Conservation (phyloP, 139 green algal species). For the Choricystis sp. region DNA sequence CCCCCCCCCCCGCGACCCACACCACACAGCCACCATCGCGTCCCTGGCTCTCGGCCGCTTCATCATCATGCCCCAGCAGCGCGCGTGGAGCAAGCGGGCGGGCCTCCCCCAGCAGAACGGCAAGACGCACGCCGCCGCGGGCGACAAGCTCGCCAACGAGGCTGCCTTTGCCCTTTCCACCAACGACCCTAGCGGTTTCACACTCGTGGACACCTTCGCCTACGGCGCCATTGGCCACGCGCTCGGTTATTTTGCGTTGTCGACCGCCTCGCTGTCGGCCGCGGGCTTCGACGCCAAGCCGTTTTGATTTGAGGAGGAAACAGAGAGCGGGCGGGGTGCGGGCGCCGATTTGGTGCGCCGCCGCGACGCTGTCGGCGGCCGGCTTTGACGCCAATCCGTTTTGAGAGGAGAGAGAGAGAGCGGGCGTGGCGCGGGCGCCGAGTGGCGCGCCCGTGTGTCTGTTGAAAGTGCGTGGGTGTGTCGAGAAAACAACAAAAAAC, state of each 20-base stretch:
- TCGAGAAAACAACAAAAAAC: too few relatives aligned
- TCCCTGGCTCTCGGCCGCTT: slow-evolving; percentile 34
- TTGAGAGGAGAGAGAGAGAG: too few relatives aligned
- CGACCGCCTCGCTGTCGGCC: slow-evolving; percentile 9
- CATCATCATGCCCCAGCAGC: slow-evolving; percentile 34
- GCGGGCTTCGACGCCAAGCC: slow-evolving; percentile 3
- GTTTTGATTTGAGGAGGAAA: too few relatives aligned
- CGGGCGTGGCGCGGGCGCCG: too few relatives aligned
- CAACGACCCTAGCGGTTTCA: slow-evolving; percentile 55
- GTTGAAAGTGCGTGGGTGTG: too few relatives aligned
- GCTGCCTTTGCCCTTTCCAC: slow-evolving; percentile 12
- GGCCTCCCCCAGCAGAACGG: slow-evolving; percentile 51
- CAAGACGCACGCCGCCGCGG: slow-evolving; percentile 34
- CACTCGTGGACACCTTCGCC: slow-evolving; percentile 45
- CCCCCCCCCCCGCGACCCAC: too few relatives aligned
- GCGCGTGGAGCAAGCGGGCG: slow-evolving; percentile 9
- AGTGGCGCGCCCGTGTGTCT: too few relatives aligned
- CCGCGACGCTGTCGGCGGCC: slow-evolving; percentile 6
- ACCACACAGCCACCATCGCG: slow-evolving; percentile 20
- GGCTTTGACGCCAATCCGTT: slow-evolving; percentile 3
- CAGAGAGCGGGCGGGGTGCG: too few relatives aligned
- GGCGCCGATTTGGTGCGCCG: slow-evolving; percentile 11
- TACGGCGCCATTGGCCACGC: slow-evolving; percentile 41
- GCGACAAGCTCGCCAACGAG: slow-evolving; percentile 44
- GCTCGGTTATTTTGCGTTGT: slow-evolving; percentile 11